Percentiles rank a stretch among this genome's conserved stretches.
These are phyloP conservation scores for Pyrenophora tritici-repentis DNA, from an alignment of 2,329 filamentous ascomycete species.

Conservation along the genomic window DNA sequence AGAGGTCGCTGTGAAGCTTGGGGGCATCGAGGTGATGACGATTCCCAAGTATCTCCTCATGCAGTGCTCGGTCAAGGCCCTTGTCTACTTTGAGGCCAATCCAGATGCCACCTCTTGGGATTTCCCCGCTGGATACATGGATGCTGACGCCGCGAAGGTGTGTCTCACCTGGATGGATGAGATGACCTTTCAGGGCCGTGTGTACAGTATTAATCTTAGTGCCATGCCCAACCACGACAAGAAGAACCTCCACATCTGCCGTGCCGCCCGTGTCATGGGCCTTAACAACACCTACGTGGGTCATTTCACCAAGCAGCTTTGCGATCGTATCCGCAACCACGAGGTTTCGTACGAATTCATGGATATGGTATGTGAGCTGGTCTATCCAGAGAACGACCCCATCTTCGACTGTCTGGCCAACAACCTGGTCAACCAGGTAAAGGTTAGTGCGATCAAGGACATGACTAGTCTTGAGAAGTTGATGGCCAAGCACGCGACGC, in stretches of 20 bases:
- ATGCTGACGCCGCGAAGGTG: slow-evolving; percentile 16
- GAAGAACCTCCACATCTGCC: slow-evolving; percentile 33
- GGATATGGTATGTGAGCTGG: slow-evolving; percentile 21
- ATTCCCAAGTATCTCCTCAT: slow-evolving; percentile 35
- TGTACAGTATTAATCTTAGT: slow-evolving; percentile 32
- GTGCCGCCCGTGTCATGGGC: slow-evolving; percentile 30
- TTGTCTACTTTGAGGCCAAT: slow-evolving; percentile 25
- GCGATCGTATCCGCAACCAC: slow-evolving; percentile 32
- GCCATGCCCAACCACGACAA: slow-evolving; percentile 18
- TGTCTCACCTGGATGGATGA: slow-evolving; percentile 34
- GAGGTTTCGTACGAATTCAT: slow-evolving; percentile 20
- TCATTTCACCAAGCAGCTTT: slow-evolving; percentile 38
- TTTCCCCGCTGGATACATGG: slow-evolving; percentile 24
- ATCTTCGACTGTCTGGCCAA: slow-evolving; percentile 37
- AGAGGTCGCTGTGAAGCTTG: slow-evolving; percentile 26
- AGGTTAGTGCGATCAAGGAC: background rate
- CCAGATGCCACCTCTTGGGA: slow-evolving; percentile 18
- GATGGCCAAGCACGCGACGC: slow-evolving; percentile 5
- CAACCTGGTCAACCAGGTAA: slow-evolving; percentile 25
- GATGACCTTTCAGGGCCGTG: slow-evolving; percentile 26
- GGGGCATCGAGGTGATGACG: slow-evolving; percentile 12
- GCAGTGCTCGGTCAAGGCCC: slow-evolving; percentile 32
- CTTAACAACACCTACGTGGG: slow-evolving; percentile 37
- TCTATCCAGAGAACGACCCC: slow-evolving; percentile 28
- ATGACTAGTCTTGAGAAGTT: slow-evolving; percentile 7